phyloP scores from a whole-genome alignment of 1,284 basidiomycete species.

The Albatrellus sp. region DNA sequence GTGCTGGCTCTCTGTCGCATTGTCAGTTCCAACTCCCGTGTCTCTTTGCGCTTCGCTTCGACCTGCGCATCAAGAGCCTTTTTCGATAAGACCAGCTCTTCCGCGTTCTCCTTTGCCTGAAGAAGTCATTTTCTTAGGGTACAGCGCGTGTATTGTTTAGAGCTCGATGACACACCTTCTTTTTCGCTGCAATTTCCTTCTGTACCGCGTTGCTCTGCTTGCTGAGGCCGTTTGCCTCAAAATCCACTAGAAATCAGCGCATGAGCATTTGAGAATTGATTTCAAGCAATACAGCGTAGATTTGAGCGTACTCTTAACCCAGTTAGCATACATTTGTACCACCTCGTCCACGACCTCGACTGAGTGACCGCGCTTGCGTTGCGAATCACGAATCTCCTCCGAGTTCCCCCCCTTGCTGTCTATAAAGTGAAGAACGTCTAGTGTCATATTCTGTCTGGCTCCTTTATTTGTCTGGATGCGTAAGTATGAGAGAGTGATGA shows the following conservation, averaged over 20 bases:
- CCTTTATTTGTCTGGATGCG: background rate
- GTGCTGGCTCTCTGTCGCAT: conserved; percentile 75
- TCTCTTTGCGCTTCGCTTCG: conserved; percentile 63
- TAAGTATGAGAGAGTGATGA: background rate
- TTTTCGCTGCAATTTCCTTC: conserved; percentile 90
- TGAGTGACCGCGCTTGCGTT: conserved; percentile 81
- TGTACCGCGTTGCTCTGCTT: conserved; percentile 86
- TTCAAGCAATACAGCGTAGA: background rate
- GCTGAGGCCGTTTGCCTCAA: conserved; percentile 65
- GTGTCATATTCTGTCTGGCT: conserved; percentile 37
- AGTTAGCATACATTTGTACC: conserved; percentile 83
- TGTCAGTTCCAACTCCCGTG: conserved; percentile 64
- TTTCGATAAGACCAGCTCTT: conserved; percentile 76
- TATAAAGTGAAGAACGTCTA: conserved; percentile 70
- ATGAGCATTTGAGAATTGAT: too few species aligned
- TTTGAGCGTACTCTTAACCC: conserved; percentile 72
- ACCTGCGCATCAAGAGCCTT: conserved; percentile 71
- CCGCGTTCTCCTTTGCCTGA: conserved; percentile 84
- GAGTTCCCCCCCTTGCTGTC: conserved; percentile 90
- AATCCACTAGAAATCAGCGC: conserved; percentile 53
- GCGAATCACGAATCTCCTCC: conserved; percentile 86
- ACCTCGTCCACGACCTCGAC: conserved; percentile 92
- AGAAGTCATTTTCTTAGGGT: background rate
- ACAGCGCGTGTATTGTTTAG: background rate
- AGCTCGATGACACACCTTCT: conserved; percentile 48